Evolutionary conservation across 2,329 filamentous ascomycete species (phyloP).

Genomic region (Chaetomiaceae sp.): DNA sequence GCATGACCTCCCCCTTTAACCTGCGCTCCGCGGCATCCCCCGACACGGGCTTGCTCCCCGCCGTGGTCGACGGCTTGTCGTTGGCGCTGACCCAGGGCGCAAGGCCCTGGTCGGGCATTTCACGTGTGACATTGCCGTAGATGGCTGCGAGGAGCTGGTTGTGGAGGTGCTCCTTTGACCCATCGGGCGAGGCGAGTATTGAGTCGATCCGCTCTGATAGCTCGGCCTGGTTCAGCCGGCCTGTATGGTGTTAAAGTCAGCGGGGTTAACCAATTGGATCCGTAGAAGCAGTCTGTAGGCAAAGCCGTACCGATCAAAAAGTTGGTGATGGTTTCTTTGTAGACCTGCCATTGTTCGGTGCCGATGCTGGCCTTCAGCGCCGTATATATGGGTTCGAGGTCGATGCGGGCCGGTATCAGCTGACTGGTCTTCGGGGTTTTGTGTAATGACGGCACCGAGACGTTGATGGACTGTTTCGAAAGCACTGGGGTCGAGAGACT

Average conservation of each 20-base stretch:
- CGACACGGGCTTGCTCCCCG: slow-evolving; percentile 55
- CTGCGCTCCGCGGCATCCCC: slow-evolving; percentile 60
- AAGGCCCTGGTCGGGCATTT: slow-evolving; percentile 61
- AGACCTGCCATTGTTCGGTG: slow-evolving; percentile 55
- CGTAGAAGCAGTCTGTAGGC: slow-evolving; percentile 8
- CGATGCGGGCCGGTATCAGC: slow-evolving; percentile 59
- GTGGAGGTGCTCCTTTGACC: slow-evolving; percentile 58
- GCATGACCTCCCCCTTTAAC: slow-evolving; percentile 65
- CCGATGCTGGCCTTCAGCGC: slow-evolving; percentile 54
- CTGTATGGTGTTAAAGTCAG: slow-evolving; percentile 36
- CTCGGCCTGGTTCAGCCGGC: slow-evolving; percentile 57
- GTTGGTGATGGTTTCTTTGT: slow-evolving; percentile 57
- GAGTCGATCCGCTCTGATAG: slow-evolving; percentile 54
- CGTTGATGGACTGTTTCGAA: slow-evolving; percentile 50
- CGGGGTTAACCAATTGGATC: slow-evolving; percentile 10
- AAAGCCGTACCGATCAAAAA: slow-evolving; percentile 52
- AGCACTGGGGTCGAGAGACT: slow-evolving; percentile 54
- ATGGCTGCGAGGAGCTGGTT: slow-evolving; percentile 63
- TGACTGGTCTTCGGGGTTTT: slow-evolving; percentile 56
- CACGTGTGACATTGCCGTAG: slow-evolving; percentile 62
- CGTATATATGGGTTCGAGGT: slow-evolving; percentile 59
- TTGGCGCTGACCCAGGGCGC: slow-evolving; percentile 67
- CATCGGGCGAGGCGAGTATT: slow-evolving; percentile 50
- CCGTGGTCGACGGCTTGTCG: slow-evolving; percentile 54
- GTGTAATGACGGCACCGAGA: slow-evolving; percentile 42